Evolutionary conservation across 768 basidiomycete genomes (phyloP), one percentile per base, ranked within the genome.

Genomic region (Boletus insuetus): DNA sequence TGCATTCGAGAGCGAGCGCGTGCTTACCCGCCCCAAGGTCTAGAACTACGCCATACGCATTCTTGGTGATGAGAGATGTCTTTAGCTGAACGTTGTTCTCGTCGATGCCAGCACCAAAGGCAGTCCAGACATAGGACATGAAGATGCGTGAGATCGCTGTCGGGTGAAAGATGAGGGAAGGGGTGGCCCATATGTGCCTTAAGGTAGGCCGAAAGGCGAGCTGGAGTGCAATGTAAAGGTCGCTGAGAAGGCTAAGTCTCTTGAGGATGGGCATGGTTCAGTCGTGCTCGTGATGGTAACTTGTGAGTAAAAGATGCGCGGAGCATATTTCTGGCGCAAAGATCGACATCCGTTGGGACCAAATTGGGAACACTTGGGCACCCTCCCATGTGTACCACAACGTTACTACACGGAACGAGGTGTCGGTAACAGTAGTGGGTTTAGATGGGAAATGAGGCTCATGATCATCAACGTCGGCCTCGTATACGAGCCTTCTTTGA

Each of bases 11-110:
- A 35, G 32, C 3, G 24, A 6, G 16, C 17, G 45, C 12, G 20
- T 4, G 50, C 74, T 50, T 54, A 84, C 86, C 86, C 62, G 86
- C 85, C 4, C 87, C 87, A 17, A 88, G 53, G 54, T 90, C 88
- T 22, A 89, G 75, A 0, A 89, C 83, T 3, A 80, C 73, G 2
- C 87, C 87, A 9, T 69, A 56, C 1, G 87, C 85, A 52, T 84
- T 68, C 3, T 75, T 73, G 2, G 78, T 77, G 46, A 89, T 79
- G 46, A 89, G 75, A 0, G 48, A 50, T 2, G 68, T 53, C 65
- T 87, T 87, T 1, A 74, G 60, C 0, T 67, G 59, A 9, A 70
- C 71, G 1, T 67, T 70, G 47, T 68, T 71, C 43, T 72, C 72
- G 59, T 90, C 84, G 0, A 77, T 69, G 1, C 72, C 75, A 17